Evolutionary conservation across 1,284 basidiomycete species (phyloP).

Genomic region (Lentinus polychrous): DNA sequence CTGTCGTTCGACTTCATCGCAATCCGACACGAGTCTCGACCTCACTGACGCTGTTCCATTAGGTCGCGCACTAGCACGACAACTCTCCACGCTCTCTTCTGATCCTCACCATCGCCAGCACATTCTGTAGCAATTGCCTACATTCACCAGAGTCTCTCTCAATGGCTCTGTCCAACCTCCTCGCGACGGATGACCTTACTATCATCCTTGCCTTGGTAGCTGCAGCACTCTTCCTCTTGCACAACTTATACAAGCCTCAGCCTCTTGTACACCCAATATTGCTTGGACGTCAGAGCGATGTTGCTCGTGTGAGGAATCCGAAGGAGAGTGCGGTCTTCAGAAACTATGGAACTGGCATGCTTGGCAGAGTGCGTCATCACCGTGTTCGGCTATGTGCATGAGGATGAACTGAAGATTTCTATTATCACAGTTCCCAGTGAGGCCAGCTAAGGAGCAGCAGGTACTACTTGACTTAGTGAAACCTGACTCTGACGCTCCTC

Average conservation of each 20-base stretch:
- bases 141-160: neutral
- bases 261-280: conserved; percentile 79
- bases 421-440: conserved; percentile 52
- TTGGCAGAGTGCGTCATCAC: conserved; percentile 57
- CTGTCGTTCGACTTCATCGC: no score
- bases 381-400: neutral
- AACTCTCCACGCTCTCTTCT: neutral
- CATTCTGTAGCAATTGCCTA: neutral
- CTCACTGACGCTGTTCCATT: no score
- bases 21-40: no score
- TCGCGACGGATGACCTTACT: conserved; percentile 71
- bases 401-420: no score
- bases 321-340: conserved; percentile 74
- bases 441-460: conserved; percentile 63
- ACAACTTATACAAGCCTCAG: conserved; percentile 70
- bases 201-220: conserved; percentile 66
- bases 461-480: conserved; percentile 61
- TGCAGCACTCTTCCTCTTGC: conserved; percentile 66
- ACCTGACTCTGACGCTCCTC: conserved; percentile 54
- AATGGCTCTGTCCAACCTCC: conserved; percentile 44
- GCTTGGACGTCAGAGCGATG: conserved; percentile 76
- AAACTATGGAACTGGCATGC: conserved; percentile 74
- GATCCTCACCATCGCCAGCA: neutral
- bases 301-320: conserved; percentile 67
- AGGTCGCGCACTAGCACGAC: neutral